Evolutionary conservation across 176 grass and related monocot species (phyloP).

Genomic region (Dactylis glomerata): DNA sequence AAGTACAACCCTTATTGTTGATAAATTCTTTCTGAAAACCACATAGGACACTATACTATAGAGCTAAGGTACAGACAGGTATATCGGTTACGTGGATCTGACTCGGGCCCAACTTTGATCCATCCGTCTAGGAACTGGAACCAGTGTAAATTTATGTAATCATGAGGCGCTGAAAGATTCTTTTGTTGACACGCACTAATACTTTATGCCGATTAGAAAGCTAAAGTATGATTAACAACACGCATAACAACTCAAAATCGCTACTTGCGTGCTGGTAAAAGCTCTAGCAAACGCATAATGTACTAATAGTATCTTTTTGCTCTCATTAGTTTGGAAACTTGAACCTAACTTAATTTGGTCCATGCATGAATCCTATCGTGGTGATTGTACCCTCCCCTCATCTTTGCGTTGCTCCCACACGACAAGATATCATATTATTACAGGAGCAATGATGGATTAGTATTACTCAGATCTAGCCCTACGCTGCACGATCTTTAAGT

Average conservation of each 20-base stretch:
- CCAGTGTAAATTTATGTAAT: not conserved
- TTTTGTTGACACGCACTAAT: not conserved
- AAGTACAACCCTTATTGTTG: not conserved
- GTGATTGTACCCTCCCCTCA: not conserved
- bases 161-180: not conserved
- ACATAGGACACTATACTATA: slow-evolving; percentile 10
- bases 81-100: slow-evolving; percentile 28
- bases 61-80: not conserved
- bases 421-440: slow-evolving; percentile 36
- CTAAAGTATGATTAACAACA: slow-evolving; percentile 3
- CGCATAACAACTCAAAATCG: not conserved
- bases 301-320: not conserved
- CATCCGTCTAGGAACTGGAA: slow-evolving; percentile 19
- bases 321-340: slow-evolving; percentile 37
- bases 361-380: slow-evolving; percentile 23
- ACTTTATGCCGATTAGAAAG: slow-evolving; percentile 26
- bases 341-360: slow-evolving; percentile 29
- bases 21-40: slow-evolving; percentile 6
- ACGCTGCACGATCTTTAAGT: not conserved
- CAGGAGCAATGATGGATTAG: slow-evolving; percentile 18
- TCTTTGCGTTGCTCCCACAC: slow-evolving; percentile 1
- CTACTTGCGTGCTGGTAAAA: not conserved
- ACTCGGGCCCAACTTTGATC: slow-evolving; percentile 40
- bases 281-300: slow-evolving; percentile 8
- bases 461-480: not conserved